These are phyloP conservation scores for Alternaria atra DNA, from an alignment of 2,329 filamentous ascomycete species.

Conservation along the genomic window DNA sequence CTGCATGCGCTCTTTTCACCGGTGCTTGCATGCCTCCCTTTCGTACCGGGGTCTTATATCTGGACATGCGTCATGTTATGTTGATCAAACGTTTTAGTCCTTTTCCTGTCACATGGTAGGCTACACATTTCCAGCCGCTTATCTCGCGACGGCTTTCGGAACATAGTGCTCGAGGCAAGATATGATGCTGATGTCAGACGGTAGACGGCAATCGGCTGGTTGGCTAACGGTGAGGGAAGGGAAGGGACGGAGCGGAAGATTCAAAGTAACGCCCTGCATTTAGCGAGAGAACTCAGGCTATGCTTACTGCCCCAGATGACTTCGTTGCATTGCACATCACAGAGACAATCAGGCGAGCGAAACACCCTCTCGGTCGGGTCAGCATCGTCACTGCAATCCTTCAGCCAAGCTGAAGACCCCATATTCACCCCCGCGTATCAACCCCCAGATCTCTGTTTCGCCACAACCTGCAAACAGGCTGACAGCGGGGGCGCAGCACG, in stretches of 20 bases:
- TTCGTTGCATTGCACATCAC: background rate
- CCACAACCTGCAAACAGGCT: background rate
- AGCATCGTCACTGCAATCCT: background rate
- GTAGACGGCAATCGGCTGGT: conserved; percentile 14
- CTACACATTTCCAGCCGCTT: background rate
- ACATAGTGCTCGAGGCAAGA: background rate
- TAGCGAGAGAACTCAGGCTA: background rate
- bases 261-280: background rate
- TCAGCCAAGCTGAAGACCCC: background rate
- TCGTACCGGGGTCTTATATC: background rate
- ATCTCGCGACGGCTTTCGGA: background rate
- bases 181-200: conserved; percentile 23
- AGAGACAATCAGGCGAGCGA: background rate
- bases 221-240: conserved; percentile 20
- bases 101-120: background rate
- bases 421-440: conserved; percentile 3
- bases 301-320: conserved; percentile 1
- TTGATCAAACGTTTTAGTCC: background rate
- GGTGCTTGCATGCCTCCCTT: background rate
- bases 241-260: conserved; percentile 16
- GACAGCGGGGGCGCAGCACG: background rate
- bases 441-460: conserved; percentile 7
- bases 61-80: background rate
- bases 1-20: background rate
- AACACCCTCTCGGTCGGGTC: background rate